Conservation (phyloP, 2,329 filamentous ascomycete species). For the Dichotomopilus funicola region DNA sequence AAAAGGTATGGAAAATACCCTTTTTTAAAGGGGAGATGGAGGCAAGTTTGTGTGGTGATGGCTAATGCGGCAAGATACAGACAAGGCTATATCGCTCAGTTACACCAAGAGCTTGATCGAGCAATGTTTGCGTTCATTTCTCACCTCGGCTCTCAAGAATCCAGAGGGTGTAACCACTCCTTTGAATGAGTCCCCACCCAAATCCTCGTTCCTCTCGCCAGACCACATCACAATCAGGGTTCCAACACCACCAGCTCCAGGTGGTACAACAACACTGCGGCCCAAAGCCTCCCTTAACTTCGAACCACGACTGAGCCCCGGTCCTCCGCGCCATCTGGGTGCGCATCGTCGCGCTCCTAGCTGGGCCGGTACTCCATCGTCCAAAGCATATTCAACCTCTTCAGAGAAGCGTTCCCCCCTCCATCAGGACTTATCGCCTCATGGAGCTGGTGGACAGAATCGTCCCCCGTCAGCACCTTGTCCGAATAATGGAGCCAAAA, state of each 20-base stretch:
- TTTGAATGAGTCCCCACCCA: not conserved
- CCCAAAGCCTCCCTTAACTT: slow-evolving; percentile 6
- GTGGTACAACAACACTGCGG: not conserved
- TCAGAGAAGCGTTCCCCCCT: slow-evolving; percentile 31
- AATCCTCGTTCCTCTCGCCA: slow-evolving; percentile 1
- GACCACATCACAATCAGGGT: slow-evolving; percentile 3
- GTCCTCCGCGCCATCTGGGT: not conserved
- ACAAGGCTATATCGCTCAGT: slow-evolving; percentile 47
- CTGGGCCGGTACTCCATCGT: slow-evolving; percentile 17
- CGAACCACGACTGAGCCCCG: slow-evolving; percentile 1
- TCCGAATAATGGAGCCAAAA: slow-evolving; percentile 38
- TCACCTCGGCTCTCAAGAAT: slow-evolving; percentile 27
- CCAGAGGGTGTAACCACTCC: not conserved
- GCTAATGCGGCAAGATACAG: slow-evolving; percentile 4
- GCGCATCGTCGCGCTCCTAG: slow-evolving; percentile 26
- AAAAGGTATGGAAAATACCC: not conserved
- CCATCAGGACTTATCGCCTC: slow-evolving; percentile 2
- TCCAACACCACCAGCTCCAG: not conserved
- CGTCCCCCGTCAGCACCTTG: slow-evolving; percentile 11
- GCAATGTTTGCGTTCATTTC: slow-evolving; percentile 35
- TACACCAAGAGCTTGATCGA: slow-evolving; percentile 48
- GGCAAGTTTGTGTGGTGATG: not conserved
- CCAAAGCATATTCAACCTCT: slow-evolving; percentile 40
- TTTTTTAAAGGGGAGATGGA: not conserved
- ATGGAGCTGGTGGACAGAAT: slow-evolving; percentile 10